Conservation (phyloP, 2,329 filamentous ascomycete genomes). For the Paraphaeosphaeria sporulosa region DNA sequence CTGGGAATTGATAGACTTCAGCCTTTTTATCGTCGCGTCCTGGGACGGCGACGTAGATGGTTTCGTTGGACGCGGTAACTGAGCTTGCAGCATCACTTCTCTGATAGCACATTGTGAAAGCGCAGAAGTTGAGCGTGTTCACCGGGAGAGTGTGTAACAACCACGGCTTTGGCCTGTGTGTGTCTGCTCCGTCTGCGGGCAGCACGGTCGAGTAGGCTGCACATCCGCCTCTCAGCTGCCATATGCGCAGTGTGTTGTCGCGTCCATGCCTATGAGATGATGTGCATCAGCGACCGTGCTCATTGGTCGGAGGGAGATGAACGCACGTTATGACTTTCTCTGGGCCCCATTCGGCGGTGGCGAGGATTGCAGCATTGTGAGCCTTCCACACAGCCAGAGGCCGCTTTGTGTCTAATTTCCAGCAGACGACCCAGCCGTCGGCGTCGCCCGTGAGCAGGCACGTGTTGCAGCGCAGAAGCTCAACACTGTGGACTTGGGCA, state of each 20-base stretch:
- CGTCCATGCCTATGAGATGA: conserved; percentile 75
- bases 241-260: conserved; percentile 85
- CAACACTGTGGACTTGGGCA: conserved; percentile 77
- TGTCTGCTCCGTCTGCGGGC: conserved; percentile 69
- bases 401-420: conserved; percentile 83
- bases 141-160: conserved; percentile 83
- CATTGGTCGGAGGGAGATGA: background rate
- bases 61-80: conserved; percentile 22
- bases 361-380: conserved; percentile 79
- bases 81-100: background rate
- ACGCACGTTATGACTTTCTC: conserved; percentile 84
- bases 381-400: conserved; percentile 86
- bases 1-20: conserved; percentile 84
- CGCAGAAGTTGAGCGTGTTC: conserved; percentile 95
- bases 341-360: conserved; percentile 73
- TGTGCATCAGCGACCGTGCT: conserved; percentile 9
- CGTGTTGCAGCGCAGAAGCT: conserved; percentile 75
- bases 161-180: conserved; percentile 73
- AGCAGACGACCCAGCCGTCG: conserved; percentile 86
- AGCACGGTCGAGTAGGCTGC: conserved; percentile 73
- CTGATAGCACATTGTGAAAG: conserved; percentile 70
- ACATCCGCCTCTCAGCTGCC: conserved; percentile 71
- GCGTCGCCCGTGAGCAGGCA: conserved; percentile 87
- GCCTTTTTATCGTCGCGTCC: conserved; percentile 62
- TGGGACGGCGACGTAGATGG: conserved; percentile 78